Base-by-base conservation (phyloP, 2,329 filamentous ascomycete genomes). In the Pseudogymnoascus verrucosus region DNA sequence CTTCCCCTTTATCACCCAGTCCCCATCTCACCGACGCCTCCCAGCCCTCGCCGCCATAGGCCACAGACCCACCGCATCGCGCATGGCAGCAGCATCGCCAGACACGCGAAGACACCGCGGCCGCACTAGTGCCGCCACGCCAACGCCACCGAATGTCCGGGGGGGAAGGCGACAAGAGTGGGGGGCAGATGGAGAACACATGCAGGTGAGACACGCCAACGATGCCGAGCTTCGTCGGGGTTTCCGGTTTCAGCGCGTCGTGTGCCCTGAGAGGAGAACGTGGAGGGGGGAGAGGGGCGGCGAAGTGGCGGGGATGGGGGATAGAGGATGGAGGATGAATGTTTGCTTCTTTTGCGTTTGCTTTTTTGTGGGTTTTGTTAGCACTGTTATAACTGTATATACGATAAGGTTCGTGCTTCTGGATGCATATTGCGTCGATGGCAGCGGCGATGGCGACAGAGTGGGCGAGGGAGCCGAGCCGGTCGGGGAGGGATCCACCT, bases 401-500 rank as follows among this genome's bases (percentile, higher is more conserved):
- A 19, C 47, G 26, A 54, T 54, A 54, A 54, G 47, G 47, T 54
- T 54, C 47, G 47, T 54, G 47, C 47, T 54, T 54, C 47, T 54
- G 47, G 47, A 54, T 54, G 26, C 26, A 54, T 54, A 54, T 54
- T 54, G 47, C 47, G 47, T 31, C n/a, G 47, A 54, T 54, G 47
- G 47, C 26, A 54, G 23, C 26, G 26, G n/a, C 47, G 26, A 54
- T 54, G 47, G 47, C 47, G 47, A 54, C 47, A 54, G 47, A 54
- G 47, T 54, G 47, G 47, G 26, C 8, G 47, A 54, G n/a, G 47
- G 26, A 54, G 47, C 47, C 26, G 47, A 54, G 26, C 47, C 26
- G 26, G 14, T 54, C 26, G 47, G 10, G 26, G n/a, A 31, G n/a
- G 26, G 47, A 54, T 54, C 47, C 47, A 54, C 47, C 47, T 19